A percentile compares a stretch with the other conserved stretches of the same genome.
Evolutionary conservation across 345 rosid species (phyloP).

Genomic region (Leavenworthia alabamica): DNA sequence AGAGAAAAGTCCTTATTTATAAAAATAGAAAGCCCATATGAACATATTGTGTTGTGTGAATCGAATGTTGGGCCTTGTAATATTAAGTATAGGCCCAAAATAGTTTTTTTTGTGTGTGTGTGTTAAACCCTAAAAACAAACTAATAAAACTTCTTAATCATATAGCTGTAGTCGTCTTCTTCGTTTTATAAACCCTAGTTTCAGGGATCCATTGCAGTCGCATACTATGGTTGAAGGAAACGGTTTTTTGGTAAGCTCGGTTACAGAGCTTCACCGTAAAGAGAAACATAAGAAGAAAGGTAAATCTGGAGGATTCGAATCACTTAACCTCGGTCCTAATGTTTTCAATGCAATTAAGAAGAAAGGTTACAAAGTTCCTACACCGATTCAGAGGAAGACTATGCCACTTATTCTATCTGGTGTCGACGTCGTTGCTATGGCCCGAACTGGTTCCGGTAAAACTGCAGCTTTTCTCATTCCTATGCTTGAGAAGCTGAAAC

Average conservation of each 20-base stretch:
- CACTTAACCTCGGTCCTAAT: slow-evolving; percentile 63
- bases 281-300: slow-evolving; percentile 73
- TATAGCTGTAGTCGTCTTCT: neutral
- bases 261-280: slow-evolving; percentile 62
- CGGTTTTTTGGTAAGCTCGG: slow-evolving; percentile 54
- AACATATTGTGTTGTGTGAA: too few species aligned
- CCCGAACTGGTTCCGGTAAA: slow-evolving; percentile 96
- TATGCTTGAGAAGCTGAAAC: slow-evolving; percentile 77
- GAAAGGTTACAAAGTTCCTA: slow-evolving; percentile 88
- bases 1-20: too few species aligned
- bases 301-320: slow-evolving; percentile 95
- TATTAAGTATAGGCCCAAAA: neutral
- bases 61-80: neutral
- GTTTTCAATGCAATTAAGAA: slow-evolving; percentile 72
- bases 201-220: neutral
- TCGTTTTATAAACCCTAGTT: neutral
- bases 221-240: slow-evolving; percentile 24
- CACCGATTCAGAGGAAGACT: slow-evolving; percentile 93
- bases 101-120: neutral
- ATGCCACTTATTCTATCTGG: slow-evolving; percentile 95
- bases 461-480: slow-evolving; percentile 93
- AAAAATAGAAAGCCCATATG: too few species aligned
- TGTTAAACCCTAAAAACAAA: neutral
- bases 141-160: neutral
- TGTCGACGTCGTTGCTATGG: slow-evolving; percentile 95